Percentiles rank a stretch among this genome's conserved stretches.
phyloP scores from a whole-genome alignment of 164 flowering plant species.

The Saururus chinensis region DNA sequence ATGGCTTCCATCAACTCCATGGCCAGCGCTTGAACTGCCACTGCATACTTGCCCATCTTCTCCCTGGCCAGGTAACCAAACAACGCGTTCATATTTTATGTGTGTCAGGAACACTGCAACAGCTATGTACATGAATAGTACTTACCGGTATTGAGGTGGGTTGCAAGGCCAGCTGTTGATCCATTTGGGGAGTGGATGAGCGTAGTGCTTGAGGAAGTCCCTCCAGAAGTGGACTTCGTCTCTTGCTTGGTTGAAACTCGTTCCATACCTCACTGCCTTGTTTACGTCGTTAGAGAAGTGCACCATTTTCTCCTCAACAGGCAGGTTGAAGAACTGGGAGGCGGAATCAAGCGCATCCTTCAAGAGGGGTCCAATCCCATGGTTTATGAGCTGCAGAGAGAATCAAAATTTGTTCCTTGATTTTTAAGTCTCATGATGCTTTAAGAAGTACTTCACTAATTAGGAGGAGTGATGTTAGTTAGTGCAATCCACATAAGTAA shows the following conservation, averaged over 20 bases:
- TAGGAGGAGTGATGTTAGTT: not conserved
- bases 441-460: not conserved
- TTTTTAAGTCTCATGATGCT: too few relatives aligned
- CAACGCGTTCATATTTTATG: not conserved
- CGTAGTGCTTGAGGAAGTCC: constrained; percentile 41
- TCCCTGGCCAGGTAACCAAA: constrained; percentile 11
- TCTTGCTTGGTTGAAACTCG: constrained; percentile 23
- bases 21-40: constrained; percentile 20
- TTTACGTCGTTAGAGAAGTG: constrained; percentile 22
- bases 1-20: constrained; percentile 21
- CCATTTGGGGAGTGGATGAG: constrained; percentile 30
- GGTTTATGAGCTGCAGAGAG: constrained; percentile 27
- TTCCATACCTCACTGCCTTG: constrained; percentile 36
- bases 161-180: constrained; percentile 40
- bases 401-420: not conserved
- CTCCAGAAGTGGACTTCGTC: constrained; percentile 34
- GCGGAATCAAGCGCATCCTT: constrained; percentile 23
- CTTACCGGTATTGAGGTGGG: constrained; percentile 38
- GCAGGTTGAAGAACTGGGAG: constrained; percentile 33
- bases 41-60: constrained; percentile 38
- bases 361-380: constrained; percentile 21
- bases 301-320: constrained; percentile 29
- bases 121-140: not conserved
- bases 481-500: too few relatives aligned
- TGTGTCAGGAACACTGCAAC: not conserved